A percentile compares a stretch with the other conserved stretches of the same genome.
These are phyloP conservation scores for Hemileccinum impolitum DNA, from an alignment of 768 basidiomycete species.

Conservation along the genomic window DNA sequence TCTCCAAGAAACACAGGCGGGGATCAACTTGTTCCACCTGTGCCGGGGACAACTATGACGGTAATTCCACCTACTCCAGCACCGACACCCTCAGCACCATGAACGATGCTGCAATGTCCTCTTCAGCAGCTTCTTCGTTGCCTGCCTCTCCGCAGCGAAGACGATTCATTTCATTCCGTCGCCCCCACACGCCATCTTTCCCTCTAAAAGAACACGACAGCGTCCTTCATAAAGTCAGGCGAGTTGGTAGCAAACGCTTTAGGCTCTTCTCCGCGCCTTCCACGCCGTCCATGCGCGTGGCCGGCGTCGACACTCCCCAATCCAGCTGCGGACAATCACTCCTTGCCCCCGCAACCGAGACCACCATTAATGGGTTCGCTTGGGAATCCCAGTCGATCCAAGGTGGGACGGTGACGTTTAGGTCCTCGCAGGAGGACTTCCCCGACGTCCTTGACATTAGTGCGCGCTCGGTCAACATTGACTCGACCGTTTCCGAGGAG, in stretches of 20 bases:
- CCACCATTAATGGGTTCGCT: not conserved
- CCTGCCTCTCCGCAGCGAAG: slow-evolving; percentile 1
- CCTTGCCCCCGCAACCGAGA: not conserved
- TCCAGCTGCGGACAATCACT: not conserved
- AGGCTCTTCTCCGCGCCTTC: slow-evolving; percentile 18
- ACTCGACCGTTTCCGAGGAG: not conserved
- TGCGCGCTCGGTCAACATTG: slow-evolving; percentile 1
- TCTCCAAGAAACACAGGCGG: slow-evolving; percentile 26
- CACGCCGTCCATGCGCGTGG: slow-evolving; percentile 1
- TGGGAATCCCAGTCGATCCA: not conserved
- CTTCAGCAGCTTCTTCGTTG: slow-evolving; percentile 9
- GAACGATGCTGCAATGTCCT: slow-evolving; percentile 10
- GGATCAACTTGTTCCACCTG: slow-evolving; percentile 12
- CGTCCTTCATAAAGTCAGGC: slow-evolving; percentile 6
- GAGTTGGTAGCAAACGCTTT: slow-evolving; percentile 7
- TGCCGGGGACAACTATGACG: slow-evolving; percentile 8
- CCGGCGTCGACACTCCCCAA: not conserved
- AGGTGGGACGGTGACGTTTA: not conserved
- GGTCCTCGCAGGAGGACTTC: not conserved
- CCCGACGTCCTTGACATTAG: slow-evolving; percentile 24
- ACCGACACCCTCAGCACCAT: slow-evolving; percentile 7
- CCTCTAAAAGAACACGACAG: slow-evolving; percentile 7
- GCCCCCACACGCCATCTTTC: slow-evolving; percentile 9
- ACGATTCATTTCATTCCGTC: slow-evolving; percentile 14
- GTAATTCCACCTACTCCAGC: slow-evolving; percentile 11